Percentiles rank a stretch among this genome's conserved stretches.
Evolutionary conservation across 768 basidiomycete genomes (phyloP).

Genomic region (Mycena galericulata): DNA sequence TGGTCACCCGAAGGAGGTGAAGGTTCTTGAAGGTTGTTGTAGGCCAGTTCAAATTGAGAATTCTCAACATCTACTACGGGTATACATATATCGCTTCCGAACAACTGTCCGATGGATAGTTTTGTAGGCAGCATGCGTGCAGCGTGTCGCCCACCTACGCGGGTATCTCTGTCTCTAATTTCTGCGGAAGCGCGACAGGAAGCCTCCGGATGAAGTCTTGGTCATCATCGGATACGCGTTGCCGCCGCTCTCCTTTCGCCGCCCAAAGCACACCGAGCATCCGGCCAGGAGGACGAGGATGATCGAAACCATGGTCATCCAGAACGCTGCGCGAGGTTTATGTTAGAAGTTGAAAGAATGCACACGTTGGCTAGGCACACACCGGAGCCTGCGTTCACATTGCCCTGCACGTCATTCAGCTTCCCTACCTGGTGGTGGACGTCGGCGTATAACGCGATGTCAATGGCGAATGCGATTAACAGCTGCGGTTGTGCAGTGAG

Average conservation of each 20-base stretch:
- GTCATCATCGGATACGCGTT: constrained; percentile 32
- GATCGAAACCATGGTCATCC: constrained; percentile 34
- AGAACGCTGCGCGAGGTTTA: constrained; percentile 26
- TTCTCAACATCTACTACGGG: too few species aligned
- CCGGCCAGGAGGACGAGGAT: constrained; percentile 30
- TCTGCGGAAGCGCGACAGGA: constrained; percentile 33
- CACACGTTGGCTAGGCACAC: neutral
- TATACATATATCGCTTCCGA: too few species aligned
- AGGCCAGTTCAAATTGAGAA: too few species aligned
- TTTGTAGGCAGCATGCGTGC: too few species aligned
- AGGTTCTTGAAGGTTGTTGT: too few species aligned
- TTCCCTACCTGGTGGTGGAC: constrained; percentile 33
- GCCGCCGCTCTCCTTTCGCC: constrained; percentile 26
- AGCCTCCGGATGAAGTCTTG: constrained; percentile 18
- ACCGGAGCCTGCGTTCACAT: constrained; percentile 27
- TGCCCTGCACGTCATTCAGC: constrained; percentile 3
- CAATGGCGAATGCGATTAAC: constrained; percentile 35
- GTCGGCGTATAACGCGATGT: constrained; percentile 32
- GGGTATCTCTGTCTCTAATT: neutral
- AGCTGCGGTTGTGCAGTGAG: constrained; percentile 12
- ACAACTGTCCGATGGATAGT: constrained; percentile 29
- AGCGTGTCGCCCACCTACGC: too few species aligned
- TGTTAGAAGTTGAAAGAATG: neutral
- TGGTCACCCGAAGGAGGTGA: too few species aligned
- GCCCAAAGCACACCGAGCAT: constrained; percentile 29